Base-by-base conservation (phyloP, 768 basidiomycete genomes). In the Mrakia gelida region DNA sequence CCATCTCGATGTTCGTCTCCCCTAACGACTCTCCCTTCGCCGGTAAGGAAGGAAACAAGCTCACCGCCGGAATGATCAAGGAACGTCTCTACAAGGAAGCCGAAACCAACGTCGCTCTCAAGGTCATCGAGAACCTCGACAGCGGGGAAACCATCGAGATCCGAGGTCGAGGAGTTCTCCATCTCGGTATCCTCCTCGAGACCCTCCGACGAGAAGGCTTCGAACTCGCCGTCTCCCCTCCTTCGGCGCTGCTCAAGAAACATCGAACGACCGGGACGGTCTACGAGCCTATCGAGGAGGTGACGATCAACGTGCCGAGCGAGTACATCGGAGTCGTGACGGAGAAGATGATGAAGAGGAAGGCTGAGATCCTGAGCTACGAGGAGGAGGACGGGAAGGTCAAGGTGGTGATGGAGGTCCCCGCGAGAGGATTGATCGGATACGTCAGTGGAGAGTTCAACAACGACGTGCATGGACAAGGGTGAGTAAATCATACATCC, bases 391-490 rank as follows among this genome's bases (percentile, higher is more conserved):
- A 76, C 11, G 78, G 78, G 32, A 79, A 79, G 68, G 78, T 79
- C 68, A 75, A 75, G 75, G 75, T 79, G 70, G 78, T 75, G 23
- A 79, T 79, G 78, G 78, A 79, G 68, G 78, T 79, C 18, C 78
- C 78, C 9, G 78, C 78, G 7, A 54, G 78, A 75, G 78, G 78
- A 63, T 70, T 79, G 45, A 54, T 79, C 32, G 78, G 78, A 18
- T 79, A 79, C 38, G 75, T 79, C 13, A 62, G 74, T 61, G 78
- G 78, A 63, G 78, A 79, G 75, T 79, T 79, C 74, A 79, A 75
- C 54, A 79, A 79, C 73, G 78, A 79, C 18, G 78, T 79, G 34
- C 78, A 79, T 74, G 78, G 78, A 59, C 78, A 79, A 68, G 78
- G 78, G 76, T 77, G 28, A 71, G 76, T 68, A 1, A 1, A 9